Percentiles rank a stretch among this genome's conserved stretches.
Evolutionary conservation across 345 rosid genomes (phyloP).

Genomic region (Barbarea vulgaris): DNA sequence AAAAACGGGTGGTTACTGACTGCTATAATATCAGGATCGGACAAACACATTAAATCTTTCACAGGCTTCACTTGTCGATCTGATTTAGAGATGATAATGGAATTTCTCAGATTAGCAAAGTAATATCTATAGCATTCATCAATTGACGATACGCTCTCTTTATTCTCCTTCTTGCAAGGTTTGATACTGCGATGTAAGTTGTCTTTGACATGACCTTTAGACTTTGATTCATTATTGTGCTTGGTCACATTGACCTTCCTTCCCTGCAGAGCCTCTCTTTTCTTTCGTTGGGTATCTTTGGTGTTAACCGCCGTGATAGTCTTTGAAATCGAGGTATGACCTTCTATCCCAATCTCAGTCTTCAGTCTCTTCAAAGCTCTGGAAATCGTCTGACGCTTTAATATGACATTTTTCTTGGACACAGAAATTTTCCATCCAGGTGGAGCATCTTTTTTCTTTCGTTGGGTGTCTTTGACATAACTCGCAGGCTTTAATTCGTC

Average conservation of each 20-base stretch:
- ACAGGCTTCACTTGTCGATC: neutral
- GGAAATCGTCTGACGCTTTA: neutral
- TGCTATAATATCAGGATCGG: slow-evolving; percentile 55
- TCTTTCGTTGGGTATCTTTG: neutral
- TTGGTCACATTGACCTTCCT: too few relatives aligned
- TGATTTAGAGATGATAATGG: slow-evolving; percentile 15
- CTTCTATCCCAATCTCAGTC: slow-evolving; percentile 21
- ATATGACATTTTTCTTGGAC: neutral
- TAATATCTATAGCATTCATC: slow-evolving; percentile 40
- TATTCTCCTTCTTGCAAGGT: slow-evolving; percentile 2
- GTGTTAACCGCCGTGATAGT: slow-evolving; percentile 5
- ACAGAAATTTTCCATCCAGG: neutral
- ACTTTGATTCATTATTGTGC: slow-evolving; percentile 19
- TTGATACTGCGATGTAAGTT: slow-evolving; percentile 5
- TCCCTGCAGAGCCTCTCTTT: slow-evolving; percentile 10
- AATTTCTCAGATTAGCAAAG: slow-evolving; percentile 25
- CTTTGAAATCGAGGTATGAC: neutral
- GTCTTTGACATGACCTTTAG: slow-evolving; percentile 27
- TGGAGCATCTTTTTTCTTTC: neutral
- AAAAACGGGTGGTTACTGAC: slow-evolving; percentile 43
- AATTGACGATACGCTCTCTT: slow-evolving; percentile 9
- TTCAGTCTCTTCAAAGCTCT: slow-evolving; percentile 28
- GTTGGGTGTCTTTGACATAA: too few relatives aligned
- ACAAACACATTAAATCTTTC: slow-evolving; percentile 39
- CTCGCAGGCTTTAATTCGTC: too few relatives aligned